These are phyloP conservation scores for Penicillium sp. DNA, from an alignment of 2,329 filamentous ascomycete genomes.

Conservation along the genomic window DNA sequence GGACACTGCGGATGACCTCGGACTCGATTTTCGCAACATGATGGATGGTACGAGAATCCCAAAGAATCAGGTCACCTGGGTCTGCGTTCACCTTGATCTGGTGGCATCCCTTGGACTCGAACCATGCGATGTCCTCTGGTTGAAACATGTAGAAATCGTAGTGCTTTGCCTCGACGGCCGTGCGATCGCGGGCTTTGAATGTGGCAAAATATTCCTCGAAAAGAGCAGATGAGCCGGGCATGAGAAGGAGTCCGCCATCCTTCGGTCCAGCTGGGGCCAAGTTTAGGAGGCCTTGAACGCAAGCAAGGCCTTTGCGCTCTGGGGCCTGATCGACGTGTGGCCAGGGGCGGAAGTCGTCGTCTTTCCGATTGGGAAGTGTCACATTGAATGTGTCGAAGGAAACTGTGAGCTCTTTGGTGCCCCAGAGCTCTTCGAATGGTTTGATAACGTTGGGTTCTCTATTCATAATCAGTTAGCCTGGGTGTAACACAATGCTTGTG, in stretches of 20 bases:
- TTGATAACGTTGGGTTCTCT: slow-evolving; percentile 47
- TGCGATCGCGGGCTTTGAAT: neutral
- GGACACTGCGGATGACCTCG: slow-evolving; percentile 15
- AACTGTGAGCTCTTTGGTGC: neutral
- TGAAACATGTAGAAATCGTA: slow-evolving; percentile 15
- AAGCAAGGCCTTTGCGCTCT: neutral
- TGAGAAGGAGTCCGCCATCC: slow-evolving; percentile 18
- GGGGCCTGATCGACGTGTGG: neutral
- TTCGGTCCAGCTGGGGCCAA: slow-evolving; percentile 13
- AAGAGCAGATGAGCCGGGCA: slow-evolving; percentile 11
- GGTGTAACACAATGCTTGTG: neutral
- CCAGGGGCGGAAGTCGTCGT: neutral
- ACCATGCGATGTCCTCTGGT: slow-evolving; percentile 15
- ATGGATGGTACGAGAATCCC: slow-evolving; percentile 22
- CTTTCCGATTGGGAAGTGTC: neutral
- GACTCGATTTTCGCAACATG: slow-evolving; percentile 5
- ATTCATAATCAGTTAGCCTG: neutral
- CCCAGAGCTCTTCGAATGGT: slow-evolving; percentile 1
- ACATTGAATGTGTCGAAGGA: slow-evolving; percentile 4
- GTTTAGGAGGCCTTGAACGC: slow-evolving; percentile 21
- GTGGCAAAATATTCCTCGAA: slow-evolving; percentile 14
- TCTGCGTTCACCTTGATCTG: slow-evolving; percentile 18
- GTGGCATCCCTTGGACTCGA: slow-evolving; percentile 15
- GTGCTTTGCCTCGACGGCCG: slow-evolving; percentile 4
- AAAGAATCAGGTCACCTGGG: slow-evolving; percentile 20